Evolutionary conservation across 495 filamentous ascomycete genomes (phyloP).

Genomic region (Aspergillus sclerotiicarbonarius): DNA sequence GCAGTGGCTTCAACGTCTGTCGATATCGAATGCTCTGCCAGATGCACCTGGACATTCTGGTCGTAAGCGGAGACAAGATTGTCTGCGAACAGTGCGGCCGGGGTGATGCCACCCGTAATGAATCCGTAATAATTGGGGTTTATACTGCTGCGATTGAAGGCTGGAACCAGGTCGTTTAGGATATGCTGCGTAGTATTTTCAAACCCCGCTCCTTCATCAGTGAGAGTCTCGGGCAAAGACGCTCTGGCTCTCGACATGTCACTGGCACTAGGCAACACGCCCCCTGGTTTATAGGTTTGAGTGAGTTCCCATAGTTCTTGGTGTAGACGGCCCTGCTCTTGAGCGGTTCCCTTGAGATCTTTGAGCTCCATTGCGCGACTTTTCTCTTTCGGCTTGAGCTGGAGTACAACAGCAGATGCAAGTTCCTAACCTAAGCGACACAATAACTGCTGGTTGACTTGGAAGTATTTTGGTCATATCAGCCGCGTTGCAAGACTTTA

Average conservation of each 20-base stretch:
- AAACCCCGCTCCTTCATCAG: constrained; percentile 43
- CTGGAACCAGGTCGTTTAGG: constrained; percentile 60
- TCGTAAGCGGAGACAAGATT: constrained; percentile 74
- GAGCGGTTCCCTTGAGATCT: constrained; percentile 8
- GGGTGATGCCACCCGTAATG: constrained; percentile 77
- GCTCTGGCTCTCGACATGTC: constrained; percentile 33
- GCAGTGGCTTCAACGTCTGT: constrained; percentile 74
- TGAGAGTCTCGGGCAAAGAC: constrained; percentile 40
- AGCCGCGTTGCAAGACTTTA: neutral
- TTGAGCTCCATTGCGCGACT: constrained; percentile 10
- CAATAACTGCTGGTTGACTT: neutral
- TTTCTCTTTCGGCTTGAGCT: neutral
- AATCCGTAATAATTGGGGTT: constrained; percentile 81
- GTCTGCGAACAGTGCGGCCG: constrained; percentile 82
- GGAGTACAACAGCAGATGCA: neutral
- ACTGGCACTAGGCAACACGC: constrained; percentile 35
- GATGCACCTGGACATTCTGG: constrained; percentile 83
- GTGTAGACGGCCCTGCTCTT: constrained; percentile 26
- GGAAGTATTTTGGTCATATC: neutral
- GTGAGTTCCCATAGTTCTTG: constrained; percentile 37
- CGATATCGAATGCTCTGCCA: constrained; percentile 68
- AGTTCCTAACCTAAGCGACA: neutral
- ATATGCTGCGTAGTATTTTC: constrained; percentile 50
- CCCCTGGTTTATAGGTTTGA: constrained; percentile 30
- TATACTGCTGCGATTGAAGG: constrained; percentile 60